These are phyloP conservation scores for Podila epigama DNA, from an alignment of 192 early-diverging fungal species.

Conservation along the genomic window DNA sequence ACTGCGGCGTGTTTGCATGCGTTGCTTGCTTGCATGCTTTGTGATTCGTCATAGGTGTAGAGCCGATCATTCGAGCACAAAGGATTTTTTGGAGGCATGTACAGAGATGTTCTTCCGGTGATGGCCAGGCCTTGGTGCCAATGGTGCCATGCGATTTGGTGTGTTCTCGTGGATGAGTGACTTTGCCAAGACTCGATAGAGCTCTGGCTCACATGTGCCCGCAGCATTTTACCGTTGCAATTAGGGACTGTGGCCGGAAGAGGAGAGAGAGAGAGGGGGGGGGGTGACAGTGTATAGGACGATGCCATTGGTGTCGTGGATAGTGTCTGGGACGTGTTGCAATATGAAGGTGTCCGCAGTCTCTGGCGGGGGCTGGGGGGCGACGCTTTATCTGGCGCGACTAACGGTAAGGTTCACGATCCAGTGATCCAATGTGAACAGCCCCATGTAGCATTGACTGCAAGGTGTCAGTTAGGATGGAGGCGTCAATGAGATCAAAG, in stretches of 20 bases:
- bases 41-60: slow-evolving; percentile 27
- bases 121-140: slow-evolving; percentile 95
- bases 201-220: slow-evolving; percentile 53
- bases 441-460: too few species aligned
- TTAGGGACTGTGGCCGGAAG: too few species aligned
- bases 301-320: slow-evolving; percentile 88
- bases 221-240: slow-evolving; percentile 64
- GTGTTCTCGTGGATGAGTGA: slow-evolving; percentile 77
- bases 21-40: neutral
- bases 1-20: neutral
- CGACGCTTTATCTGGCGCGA: slow-evolving; percentile 87
- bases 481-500: too few species aligned
- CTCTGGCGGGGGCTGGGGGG: slow-evolving; percentile 98
- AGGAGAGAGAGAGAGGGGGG: slow-evolving; percentile 82
- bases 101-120: slow-evolving; percentile 88
- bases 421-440: too few species aligned
- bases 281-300: slow-evolving; percentile 94
- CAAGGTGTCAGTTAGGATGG: too few species aligned
- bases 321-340: slow-evolving; percentile 73
- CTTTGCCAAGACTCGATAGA: slow-evolving; percentile 34
- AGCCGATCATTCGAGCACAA: slow-evolving; percentile 68
- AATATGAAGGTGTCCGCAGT: slow-evolving; percentile 77
- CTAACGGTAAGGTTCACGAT: slow-evolving; percentile 75
- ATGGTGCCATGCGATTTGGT: slow-evolving; percentile 90
- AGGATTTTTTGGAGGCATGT: slow-evolving; percentile 83